Evolutionary conservation across 345 rosid species (phyloP).

Genomic region (Populus pruinosa): DNA sequence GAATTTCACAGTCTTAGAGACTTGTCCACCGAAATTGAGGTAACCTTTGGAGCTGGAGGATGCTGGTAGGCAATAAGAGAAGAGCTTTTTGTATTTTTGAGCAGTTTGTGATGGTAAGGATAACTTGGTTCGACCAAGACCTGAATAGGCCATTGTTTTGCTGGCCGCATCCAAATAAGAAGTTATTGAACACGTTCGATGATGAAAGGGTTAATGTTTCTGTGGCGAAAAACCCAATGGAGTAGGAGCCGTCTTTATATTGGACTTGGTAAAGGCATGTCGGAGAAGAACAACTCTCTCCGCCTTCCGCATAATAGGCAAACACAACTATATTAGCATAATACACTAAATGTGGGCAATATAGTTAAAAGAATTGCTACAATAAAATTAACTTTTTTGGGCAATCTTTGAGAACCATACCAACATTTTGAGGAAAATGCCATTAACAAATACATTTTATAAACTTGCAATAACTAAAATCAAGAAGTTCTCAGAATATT

Average conservation of each 20-base stretch:
- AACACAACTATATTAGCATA: not conserved
- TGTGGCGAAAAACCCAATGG: conserved; percentile 6
- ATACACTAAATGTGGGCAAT: not conserved
- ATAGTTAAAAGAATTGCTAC: too few species aligned
- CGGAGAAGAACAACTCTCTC: conserved; percentile 6
- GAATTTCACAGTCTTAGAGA: conserved; percentile 4
- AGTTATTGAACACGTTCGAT: conserved; percentile 1
- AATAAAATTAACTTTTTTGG: too few species aligned
- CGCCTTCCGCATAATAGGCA: not conserved
- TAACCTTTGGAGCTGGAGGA: conserved; percentile 21
- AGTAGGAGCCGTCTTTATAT: conserved; percentile 20
- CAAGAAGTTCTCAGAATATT: not conserved
- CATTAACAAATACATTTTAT: too few species aligned
- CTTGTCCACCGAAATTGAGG: conserved; percentile 19
- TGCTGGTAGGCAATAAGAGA: conserved; percentile 36
- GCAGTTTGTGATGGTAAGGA: conserved; percentile 26
- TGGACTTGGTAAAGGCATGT: conserved; percentile 15
- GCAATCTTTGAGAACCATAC: too few species aligned
- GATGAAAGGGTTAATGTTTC: conserved; percentile 12
- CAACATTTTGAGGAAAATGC: too few species aligned
- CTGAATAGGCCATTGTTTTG: conserved; percentile 13
- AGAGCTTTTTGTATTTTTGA: conserved; percentile 15
- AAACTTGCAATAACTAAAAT: too few species aligned
- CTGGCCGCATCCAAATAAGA: conserved; percentile 35
- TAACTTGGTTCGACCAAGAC: conserved; percentile 5